Conservation (phyloP, 225 moss, liverwort and hornwort genomes). For the Marchantia polymorpha region DNA sequence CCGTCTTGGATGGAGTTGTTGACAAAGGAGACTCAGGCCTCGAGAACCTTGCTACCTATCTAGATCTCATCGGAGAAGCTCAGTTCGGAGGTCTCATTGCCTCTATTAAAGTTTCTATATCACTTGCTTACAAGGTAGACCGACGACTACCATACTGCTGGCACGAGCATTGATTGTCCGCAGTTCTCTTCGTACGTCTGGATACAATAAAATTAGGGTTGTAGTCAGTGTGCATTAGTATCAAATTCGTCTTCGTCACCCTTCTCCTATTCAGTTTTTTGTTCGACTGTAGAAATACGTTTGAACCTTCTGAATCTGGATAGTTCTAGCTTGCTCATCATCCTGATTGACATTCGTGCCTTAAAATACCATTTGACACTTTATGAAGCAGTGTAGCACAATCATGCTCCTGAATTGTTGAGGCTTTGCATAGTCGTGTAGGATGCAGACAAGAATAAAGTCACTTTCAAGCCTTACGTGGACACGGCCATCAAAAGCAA, state of each 20-base stretch:
- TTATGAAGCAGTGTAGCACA: neutral
- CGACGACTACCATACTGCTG: neutral
- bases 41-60: slow-evolving; percentile 65
- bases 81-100: slow-evolving; percentile 48
- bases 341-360: neutral
- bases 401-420: neutral
- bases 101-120: slow-evolving; percentile 58
- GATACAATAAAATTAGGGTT: neutral
- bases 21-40: slow-evolving; percentile 61
- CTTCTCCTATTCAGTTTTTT: neutral
- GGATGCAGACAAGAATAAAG: slow-evolving; percentile 59
- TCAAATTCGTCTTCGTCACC: neutral
- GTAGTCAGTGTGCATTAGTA: neutral
- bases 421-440: slow-evolving; percentile 16
- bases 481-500: slow-evolving; percentile 53
- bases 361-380: neutral
- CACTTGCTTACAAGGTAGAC: slow-evolving; percentile 56
- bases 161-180: neutral
- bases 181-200: neutral
- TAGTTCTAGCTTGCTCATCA: neutral
- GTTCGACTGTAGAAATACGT: neutral
- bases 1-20: slow-evolving; percentile 58
- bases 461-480: slow-evolving; percentile 52
- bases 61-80: slow-evolving; percentile 80
- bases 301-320: neutral